Base-by-base conservation (phyloP, 495 filamentous ascomycete species). In the Pyrenopolyporus hunteri region DNA sequence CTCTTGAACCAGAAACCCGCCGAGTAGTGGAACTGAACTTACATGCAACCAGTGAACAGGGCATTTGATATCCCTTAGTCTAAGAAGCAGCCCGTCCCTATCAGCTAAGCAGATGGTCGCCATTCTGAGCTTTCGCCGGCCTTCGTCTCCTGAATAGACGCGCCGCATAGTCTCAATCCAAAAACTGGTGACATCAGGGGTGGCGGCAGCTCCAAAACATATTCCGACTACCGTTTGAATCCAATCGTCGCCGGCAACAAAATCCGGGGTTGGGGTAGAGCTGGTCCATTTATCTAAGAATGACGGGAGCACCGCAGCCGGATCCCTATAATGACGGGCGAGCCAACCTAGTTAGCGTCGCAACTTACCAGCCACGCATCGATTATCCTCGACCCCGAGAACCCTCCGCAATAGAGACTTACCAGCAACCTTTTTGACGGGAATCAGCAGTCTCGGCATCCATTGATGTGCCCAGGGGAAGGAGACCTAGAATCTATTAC, bases 1-100 rank as follows among this genome's bases (percentile, higher is more conserved):
- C 16, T 20, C 11, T 16, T 9, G 7, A 46, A 29, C 1, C 0
- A 4, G 19, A 22, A 26, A 26, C 8, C 1, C 46, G 42, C 8
- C 25, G 32, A 36, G 56, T 39, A 46, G 32, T 53, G 9, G 43
- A 22, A 14, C 0, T 36, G 31, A 33, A 73, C 76, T 66, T 50
- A 83, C 84, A 66, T 89, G 85, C 37, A 88, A 54, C 86, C 85
- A 89, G 29, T 80, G 70, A 2, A 88, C 81, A 0, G 86, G 85
- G 58, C 85, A 88, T 37, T 58, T 70, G 13, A 88, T 70, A 70
- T 88, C 81, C 8, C 73, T 67, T 8, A 88, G 51, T 33, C 86
- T 69, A 4, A 74, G 63, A 42, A 80, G 75, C 46, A 89, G 71
- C 10, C 82, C 80, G 59, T 86, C 86, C n/a, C 86, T 67, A 51